Conservation (phyloP, 2,329 filamentous ascomycete species). For the Berkeleyomyces rouxiae region DNA sequence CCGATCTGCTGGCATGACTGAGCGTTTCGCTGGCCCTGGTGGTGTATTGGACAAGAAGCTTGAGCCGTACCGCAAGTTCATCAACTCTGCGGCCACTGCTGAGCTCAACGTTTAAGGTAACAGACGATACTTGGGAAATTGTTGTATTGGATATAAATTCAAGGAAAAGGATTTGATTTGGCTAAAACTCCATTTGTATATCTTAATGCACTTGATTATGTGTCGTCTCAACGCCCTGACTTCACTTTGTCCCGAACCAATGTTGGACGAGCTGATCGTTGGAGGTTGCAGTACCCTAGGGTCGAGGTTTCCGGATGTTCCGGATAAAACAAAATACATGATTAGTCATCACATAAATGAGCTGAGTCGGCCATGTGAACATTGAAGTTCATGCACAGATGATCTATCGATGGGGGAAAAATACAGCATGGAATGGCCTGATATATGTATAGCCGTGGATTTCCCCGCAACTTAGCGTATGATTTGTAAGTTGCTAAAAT, state of each 20-base stretch:
- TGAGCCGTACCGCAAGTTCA: conserved; percentile 23
- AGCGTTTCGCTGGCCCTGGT: conserved; percentile 26
- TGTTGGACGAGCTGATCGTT: too few relatives aligned
- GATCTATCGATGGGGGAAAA: background rate
- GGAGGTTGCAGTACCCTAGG: too few relatives aligned
- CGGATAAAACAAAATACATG: background rate
- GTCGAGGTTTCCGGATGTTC: too few relatives aligned
- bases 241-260: too few relatives aligned
- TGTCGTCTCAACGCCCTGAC: too few relatives aligned
- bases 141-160: too few relatives aligned
- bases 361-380: background rate
- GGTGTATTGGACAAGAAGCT: conserved; percentile 25
- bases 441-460: background rate
- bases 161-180: too few relatives aligned
- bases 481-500: background rate
- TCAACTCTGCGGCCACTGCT: conserved; percentile 22
- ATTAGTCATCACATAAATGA: background rate
- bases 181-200: too few relatives aligned
- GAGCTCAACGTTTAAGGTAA: conserved; percentile 23
- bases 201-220: too few relatives aligned
- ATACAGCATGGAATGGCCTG: background rate
- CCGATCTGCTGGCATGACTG: conserved; percentile 29
- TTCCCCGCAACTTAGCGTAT: background rate
- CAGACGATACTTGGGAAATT: background rate
- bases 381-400: too few relatives aligned